Percentiles rank a stretch among this genome's conserved stretches.
These are phyloP conservation scores for Lasiodiplodia gonubiensis DNA, from an alignment of 2,329 filamentous ascomycete genomes.

Conservation along the genomic window DNA sequence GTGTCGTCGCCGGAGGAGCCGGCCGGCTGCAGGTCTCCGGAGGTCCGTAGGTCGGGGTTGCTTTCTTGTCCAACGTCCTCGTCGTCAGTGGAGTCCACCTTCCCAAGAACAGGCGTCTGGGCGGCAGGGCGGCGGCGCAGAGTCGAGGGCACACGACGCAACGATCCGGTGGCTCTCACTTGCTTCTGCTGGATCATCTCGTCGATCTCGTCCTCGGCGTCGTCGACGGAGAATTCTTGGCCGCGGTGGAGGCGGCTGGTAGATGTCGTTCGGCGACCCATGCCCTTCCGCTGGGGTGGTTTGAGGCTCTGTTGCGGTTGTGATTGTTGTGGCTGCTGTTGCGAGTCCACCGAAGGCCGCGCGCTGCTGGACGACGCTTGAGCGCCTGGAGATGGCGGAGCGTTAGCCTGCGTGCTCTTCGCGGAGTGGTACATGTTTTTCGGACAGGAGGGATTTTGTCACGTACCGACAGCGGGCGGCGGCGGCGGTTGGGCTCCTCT, in stretches of 20 bases:
- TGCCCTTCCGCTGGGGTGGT: conserved; percentile 70
- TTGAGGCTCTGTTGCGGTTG: conserved; percentile 17
- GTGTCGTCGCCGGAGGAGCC: conserved; percentile 46
- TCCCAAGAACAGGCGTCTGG: conserved; percentile 54
- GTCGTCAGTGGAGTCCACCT: conserved; percentile 52
- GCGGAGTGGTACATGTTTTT: conserved; percentile 12
- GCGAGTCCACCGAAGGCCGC: neutral
- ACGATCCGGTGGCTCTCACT: conserved; percentile 45
- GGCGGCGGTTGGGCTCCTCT: conserved; percentile 19
- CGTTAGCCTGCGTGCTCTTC: conserved; percentile 21
- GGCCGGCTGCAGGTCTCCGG: conserved; percentile 35
- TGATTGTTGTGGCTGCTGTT: conserved; percentile 6
- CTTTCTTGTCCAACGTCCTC: conserved; percentile 33
- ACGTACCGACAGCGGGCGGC: conserved; percentile 8
- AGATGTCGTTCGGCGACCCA: conserved; percentile 76
- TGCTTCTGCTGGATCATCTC: conserved; percentile 59
- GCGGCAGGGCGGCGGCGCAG: conserved; percentile 56
- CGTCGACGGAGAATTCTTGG: conserved; percentile 88
- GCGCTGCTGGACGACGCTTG: conserved; percentile 14
- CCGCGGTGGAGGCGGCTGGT: conserved; percentile 77
- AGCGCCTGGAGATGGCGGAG: neutral
- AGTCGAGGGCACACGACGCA: conserved; percentile 59
- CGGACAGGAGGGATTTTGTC: conserved; percentile 7
- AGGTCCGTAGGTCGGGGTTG: conserved; percentile 28
- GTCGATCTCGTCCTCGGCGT: conserved; percentile 81